A percentile compares a stretch with the other conserved stretches of the same genome.
Conservation (phyloP, 2,329 filamentous ascomycete species). For the Colletotrichum sp. region DNA sequence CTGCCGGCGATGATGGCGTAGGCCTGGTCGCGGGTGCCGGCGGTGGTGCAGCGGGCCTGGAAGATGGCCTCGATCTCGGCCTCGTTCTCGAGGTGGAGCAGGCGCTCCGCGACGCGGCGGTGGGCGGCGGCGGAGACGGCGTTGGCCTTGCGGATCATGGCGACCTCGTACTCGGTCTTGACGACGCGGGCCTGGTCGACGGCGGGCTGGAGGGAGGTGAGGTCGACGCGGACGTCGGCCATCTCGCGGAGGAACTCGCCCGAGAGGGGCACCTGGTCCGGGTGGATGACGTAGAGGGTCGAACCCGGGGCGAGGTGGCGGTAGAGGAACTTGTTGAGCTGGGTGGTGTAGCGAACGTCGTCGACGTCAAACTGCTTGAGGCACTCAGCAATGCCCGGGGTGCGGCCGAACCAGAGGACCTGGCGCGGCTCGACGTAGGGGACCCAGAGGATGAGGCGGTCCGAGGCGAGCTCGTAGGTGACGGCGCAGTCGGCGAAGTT, state of each 20-base stretch:
- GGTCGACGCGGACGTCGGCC: constrained; percentile 47
- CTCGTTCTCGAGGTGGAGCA: constrained; percentile 74
- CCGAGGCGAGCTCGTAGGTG: constrained; percentile 62
- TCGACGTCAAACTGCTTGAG: constrained; percentile 71
- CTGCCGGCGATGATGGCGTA: constrained; percentile 90
- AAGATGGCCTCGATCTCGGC: constrained; percentile 84
- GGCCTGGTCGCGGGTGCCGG: constrained; percentile 77
- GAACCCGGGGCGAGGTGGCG: constrained; percentile 34
- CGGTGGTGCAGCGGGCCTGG: constrained; percentile 71
- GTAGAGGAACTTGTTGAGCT: constrained; percentile 54
- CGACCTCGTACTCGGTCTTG: constrained; percentile 87
- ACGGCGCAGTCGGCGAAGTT: constrained; percentile 59
- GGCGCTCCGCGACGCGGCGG: constrained; percentile 68
- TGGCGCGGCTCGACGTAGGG: constrained; percentile 68
- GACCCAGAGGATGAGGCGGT: constrained; percentile 75
- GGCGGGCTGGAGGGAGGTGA: constrained; percentile 63
- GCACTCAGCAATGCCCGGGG: constrained; percentile 66
- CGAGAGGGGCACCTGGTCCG: constrained; percentile 43
- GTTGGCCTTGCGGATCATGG: constrained; percentile 81
- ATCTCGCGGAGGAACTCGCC: constrained; percentile 27
- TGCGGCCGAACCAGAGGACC: constrained; percentile 68
- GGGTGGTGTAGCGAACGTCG: constrained; percentile 63
- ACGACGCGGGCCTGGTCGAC: constrained; percentile 82
- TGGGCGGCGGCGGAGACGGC: constrained; percentile 81
- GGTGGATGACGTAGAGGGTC: constrained; percentile 50